Conservation (phyloP, 306 rosid genomes). For the Citrullus amarus region DNA sequence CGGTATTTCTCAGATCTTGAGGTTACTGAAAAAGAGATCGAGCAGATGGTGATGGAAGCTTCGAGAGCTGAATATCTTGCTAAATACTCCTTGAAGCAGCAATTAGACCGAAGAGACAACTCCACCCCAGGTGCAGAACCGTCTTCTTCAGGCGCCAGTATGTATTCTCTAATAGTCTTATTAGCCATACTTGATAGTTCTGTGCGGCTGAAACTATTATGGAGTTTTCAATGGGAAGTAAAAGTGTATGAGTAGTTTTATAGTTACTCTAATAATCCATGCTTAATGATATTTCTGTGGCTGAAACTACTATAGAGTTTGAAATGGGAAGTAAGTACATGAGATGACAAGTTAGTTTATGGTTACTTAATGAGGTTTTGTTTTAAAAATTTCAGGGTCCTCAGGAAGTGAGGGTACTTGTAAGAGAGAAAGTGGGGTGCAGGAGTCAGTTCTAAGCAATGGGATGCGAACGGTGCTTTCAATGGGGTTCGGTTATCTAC, state of each 20-base stretch:
- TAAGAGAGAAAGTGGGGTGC: conserved; percentile 27
- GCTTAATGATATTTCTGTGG: background rate
- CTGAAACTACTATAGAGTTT: background rate
- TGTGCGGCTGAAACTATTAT: too few relatives aligned
- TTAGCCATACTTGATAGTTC: too few relatives aligned
- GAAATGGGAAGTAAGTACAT: background rate
- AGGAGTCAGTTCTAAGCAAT: conserved; percentile 39
- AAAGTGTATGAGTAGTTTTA: too few relatives aligned
- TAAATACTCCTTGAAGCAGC: conserved; percentile 39
- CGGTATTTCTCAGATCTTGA: conserved; percentile 92
- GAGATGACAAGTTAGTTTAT: background rate
- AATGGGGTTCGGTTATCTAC: conserved; percentile 87
- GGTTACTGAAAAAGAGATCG: conserved; percentile 95
- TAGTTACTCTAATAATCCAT: background rate
- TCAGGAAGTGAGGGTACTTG: conserved; percentile 39
- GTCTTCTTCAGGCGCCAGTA: conserved; percentile 90
- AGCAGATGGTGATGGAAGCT: conserved; percentile 75
- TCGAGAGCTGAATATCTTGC: conserved; percentile 81
- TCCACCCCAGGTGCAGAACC: conserved; percentile 82
- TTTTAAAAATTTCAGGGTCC: conserved; percentile 25
- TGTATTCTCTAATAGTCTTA: conserved; percentile 8
- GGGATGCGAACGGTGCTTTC: conserved; percentile 55
- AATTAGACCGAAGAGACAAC: conserved; percentile 40
- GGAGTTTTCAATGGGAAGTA: too few relatives aligned
- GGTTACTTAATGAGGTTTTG: background rate